These are phyloP conservation scores for Heterobasidion annosum DNA, from an alignment of 1,284 basidiomycete species.

Conservation along the genomic window DNA sequence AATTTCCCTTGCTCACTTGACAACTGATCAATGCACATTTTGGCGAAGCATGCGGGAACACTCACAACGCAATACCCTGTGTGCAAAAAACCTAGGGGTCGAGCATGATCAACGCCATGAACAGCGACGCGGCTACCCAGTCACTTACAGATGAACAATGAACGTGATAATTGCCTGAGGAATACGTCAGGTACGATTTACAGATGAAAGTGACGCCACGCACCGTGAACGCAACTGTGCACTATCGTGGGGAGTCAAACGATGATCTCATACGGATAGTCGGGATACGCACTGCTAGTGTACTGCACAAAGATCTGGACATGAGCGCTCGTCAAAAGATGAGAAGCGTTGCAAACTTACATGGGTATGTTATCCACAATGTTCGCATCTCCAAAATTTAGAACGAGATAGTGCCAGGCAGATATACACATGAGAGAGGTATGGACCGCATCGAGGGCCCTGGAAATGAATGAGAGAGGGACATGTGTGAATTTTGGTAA, in stretches of 20 bases:
- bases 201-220: conserved; percentile 5
- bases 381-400: conserved; percentile 23
- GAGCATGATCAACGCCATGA: no score
- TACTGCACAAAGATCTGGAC: conserved; percentile 18
- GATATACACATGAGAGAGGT: conserved; percentile 27
- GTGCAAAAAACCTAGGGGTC: conserved; percentile 21
- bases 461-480: not conserved
- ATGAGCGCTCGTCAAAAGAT: not conserved
- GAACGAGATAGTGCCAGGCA: conserved; percentile 29
- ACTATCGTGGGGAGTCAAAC: conserved; percentile 18
- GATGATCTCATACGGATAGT: not conserved
- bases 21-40: not conserved
- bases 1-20: conserved; percentile 29
- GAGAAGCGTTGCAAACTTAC: conserved; percentile 14
- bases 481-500: not conserved
- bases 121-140: not conserved
- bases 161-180: conserved; percentile 27
- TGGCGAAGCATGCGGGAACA: not conserved
- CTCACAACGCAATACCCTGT: conserved; percentile 30
- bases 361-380: conserved; percentile 27
- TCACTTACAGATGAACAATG: conserved; percentile 29
- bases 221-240: conserved; percentile 38
- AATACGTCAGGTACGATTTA: not conserved
- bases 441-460: conserved; percentile 27
- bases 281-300: conserved; percentile 28